Base-by-base conservation (phyloP, 371 early-diverging fungal genomes). In the Mortierella sp. region DNA sequence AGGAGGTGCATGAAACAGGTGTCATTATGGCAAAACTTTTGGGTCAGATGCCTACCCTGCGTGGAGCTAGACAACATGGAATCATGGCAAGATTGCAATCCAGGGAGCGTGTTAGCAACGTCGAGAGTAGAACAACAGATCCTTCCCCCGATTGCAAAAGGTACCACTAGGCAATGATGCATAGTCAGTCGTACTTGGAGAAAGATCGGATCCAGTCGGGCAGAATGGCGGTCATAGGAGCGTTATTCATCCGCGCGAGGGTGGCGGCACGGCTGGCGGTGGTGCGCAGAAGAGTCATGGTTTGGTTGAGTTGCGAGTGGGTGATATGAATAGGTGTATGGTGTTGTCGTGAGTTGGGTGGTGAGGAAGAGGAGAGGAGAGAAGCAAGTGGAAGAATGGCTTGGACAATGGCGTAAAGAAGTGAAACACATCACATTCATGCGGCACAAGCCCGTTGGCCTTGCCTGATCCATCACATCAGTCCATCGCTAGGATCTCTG, bases 201-300 rank as follows among this genome's bases (percentile, higher is more conserved):
- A 70, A 63, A 31, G 59, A 47, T 19, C 71, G 63, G 31, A 10
- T 49, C 50, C 54, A 49, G 50, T 54, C 45, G 29, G 55, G 46
- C 19, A 50, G 48, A 16, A 50, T 59, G 3, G 63, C 47, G 8
- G 39, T 22, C 17, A 57, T 59, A 9, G 16, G 41, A 39, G 60
- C 52, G 41, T 45, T 27, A 16, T 43, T 17, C 24, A 39, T 21
- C 34, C 41, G 55, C n/a, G 55, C 41, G 14, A 48, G 21, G 24
- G 49, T 2, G 24, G 51, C 47, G n/a, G 57, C 45, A 21, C 56
- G 57, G 40, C 44, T 39, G 25, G 50, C 34, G 37, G 47, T 31
- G 17, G 47, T 52, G 14, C 47, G 56, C 22, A 68, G 51, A 17
- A 57, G 27, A 19, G 68, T 61, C 68, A 68, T 68, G 28, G 21